Evolutionary conservation across 2,329 filamentous ascomycete species (phyloP).

Genomic region (Beauveria australis): DNA sequence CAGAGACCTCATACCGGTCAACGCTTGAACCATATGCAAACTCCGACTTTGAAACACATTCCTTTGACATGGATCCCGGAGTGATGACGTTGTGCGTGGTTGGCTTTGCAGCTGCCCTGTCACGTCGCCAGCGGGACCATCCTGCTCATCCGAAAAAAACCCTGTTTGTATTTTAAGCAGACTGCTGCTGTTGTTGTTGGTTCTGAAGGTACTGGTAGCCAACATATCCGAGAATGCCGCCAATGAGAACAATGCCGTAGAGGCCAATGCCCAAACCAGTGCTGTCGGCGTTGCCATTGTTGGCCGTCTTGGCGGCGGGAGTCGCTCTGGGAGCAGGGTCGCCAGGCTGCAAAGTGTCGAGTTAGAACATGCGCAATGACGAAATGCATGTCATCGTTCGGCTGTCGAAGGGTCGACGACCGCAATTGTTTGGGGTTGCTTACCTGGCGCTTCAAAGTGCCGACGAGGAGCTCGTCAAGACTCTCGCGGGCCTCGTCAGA

Average conservation of each 20-base stretch:
- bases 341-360: slow-evolving; percentile 48
- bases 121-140: not conserved
- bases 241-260: slow-evolving; percentile 73
- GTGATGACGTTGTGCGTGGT: not conserved
- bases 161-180: not conserved
- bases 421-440: slow-evolving; percentile 21
- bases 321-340: slow-evolving; percentile 66
- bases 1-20: not conserved
- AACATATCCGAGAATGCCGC: slow-evolving; percentile 67
- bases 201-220: slow-evolving; percentile 78
- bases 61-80: not conserved
- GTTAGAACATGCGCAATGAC: not conserved
- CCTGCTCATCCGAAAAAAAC: not conserved
- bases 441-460: slow-evolving; percentile 74
- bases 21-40: slow-evolving; percentile 9
- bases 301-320: slow-evolving; percentile 38
- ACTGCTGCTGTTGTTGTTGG: slow-evolving; percentile 37
- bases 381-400: not conserved
- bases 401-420: not conserved
- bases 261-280: slow-evolving; percentile 65
- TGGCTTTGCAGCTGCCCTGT: not conserved
- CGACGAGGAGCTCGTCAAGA: slow-evolving; percentile 67
- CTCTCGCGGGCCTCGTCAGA: slow-evolving; percentile 97
- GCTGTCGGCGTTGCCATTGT: slow-evolving; percentile 39
- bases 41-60: not conserved